These are phyloP conservation scores for Trichoderma semiorbis DNA, from an alignment of 2,329 filamentous ascomycete species.

Conservation along the genomic window DNA sequence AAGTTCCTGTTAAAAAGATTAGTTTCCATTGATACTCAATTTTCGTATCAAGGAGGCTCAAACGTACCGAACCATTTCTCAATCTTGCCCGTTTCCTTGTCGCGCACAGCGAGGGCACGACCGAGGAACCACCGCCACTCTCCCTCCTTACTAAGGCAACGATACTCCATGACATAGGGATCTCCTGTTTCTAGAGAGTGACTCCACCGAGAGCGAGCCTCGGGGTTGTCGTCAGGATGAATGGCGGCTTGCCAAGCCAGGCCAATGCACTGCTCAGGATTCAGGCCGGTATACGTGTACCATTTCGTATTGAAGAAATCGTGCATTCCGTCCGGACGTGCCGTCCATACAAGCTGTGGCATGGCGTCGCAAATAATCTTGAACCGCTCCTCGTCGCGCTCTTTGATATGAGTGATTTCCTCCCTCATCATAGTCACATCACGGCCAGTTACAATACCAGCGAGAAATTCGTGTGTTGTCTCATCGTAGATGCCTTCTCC, in stretches of 20 bases:
- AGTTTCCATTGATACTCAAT: not conserved
- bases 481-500: slow-evolving; percentile 67
- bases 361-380: slow-evolving; percentile 72
- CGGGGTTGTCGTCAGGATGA: slow-evolving; percentile 65
- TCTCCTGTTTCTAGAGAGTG: slow-evolving; percentile 64
- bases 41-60: no score
- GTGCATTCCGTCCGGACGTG: slow-evolving; percentile 59
- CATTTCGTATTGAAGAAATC: slow-evolving; percentile 77
- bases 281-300: slow-evolving; percentile 74
- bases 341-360: slow-evolving; percentile 72
- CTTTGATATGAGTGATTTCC: slow-evolving; percentile 65
- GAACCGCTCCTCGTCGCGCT: slow-evolving; percentile 70
- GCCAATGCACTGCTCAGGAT: slow-evolving; percentile 59
- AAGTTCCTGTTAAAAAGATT: slow-evolving; percentile 48
- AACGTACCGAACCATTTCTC: slow-evolving; percentile 70
- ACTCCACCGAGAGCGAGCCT: slow-evolving; percentile 55
- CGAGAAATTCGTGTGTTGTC: slow-evolving; percentile 66
- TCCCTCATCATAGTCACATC: slow-evolving; percentile 69
- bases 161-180: slow-evolving; percentile 67
- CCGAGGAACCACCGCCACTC: slow-evolving; percentile 78
- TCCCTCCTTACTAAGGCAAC: slow-evolving; percentile 63
- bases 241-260: slow-evolving; percentile 61
- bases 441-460: slow-evolving; percentile 67
- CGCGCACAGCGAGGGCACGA: slow-evolving; percentile 64
- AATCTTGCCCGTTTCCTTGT: slow-evolving; percentile 63